Conservation (phyloP, 768 basidiomycete species). For the Lactarius deliciosus region DNA sequence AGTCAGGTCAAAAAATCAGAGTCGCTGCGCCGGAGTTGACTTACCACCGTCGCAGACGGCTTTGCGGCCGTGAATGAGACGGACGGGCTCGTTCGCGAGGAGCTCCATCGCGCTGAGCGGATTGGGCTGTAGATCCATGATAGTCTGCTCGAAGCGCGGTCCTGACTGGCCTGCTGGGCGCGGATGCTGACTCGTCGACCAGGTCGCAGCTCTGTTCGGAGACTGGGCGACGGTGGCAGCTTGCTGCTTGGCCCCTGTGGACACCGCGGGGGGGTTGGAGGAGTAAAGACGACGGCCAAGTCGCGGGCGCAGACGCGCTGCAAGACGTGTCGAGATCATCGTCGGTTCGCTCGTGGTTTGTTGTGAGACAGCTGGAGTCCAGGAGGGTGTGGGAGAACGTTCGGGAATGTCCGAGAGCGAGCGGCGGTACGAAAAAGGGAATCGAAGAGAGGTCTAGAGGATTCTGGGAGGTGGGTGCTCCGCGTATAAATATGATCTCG, state of each 20-base stretch:
- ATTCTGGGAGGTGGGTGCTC: slow-evolving; percentile 2
- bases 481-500: background rate
- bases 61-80: slow-evolving; percentile 76
- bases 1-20: background rate
- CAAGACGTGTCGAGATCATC: slow-evolving; percentile 26
- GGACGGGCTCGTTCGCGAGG: slow-evolving; percentile 81
- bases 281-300: slow-evolving; percentile 21
- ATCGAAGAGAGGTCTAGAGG: background rate
- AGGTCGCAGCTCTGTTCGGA: slow-evolving; percentile 78
- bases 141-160: slow-evolving; percentile 92
- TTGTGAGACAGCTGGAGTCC: background rate
- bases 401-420: slow-evolving; percentile 3
- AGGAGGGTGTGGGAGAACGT: slow-evolving; percentile 8
- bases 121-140: slow-evolving; percentile 82
- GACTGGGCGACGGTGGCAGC: slow-evolving; percentile 57
- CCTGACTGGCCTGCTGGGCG: slow-evolving; percentile 59
- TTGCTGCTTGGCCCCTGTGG: slow-evolving; percentile 29
- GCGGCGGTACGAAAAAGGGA: slow-evolving; percentile 7
- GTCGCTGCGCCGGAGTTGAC: slow-evolving; percentile 33
- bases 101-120: slow-evolving; percentile 91
- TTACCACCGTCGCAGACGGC: slow-evolving; percentile 95
- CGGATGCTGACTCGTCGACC: slow-evolving; percentile 80
- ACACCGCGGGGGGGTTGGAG: slow-evolving; percentile 23
- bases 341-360: background rate
- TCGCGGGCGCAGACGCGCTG: slow-evolving; percentile 27